Evolutionary conservation across 78 protist genomes (phyloP).

Genomic region (Chrysochromulina tobinii): DNA sequence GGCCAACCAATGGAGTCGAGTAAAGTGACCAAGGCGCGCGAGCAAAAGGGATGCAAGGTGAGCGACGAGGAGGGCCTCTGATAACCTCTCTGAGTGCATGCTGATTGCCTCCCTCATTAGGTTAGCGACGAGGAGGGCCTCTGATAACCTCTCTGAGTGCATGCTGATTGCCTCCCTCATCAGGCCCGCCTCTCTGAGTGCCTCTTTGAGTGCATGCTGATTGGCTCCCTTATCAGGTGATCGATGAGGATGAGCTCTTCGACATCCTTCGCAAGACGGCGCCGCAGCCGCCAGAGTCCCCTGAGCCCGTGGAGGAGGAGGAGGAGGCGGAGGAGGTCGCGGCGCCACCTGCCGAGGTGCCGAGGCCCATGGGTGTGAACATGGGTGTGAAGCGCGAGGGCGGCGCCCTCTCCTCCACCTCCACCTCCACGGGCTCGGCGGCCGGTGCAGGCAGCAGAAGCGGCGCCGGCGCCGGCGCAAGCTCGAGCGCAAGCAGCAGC

Average conservation of each 20-base stretch:
- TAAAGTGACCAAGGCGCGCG: conserved; percentile 25
- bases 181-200: too few relatives aligned
- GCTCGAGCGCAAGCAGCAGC: not conserved
- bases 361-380: not conserved
- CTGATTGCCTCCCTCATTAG: too few relatives aligned
- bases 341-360: not conserved
- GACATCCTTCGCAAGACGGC: conserved; percentile 27
- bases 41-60: not conserved
- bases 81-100: too few relatives aligned
- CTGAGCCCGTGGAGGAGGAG: not conserved
- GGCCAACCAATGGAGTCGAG: not conserved
- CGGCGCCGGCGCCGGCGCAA: not conserved
- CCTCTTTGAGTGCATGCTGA: too few relatives aligned
- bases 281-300: not conserved
- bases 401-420: not conserved
- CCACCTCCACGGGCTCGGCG: not conserved
- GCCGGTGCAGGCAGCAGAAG: not conserved
- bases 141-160: too few relatives aligned
- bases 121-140: too few relatives aligned
- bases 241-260: conserved; percentile 73
- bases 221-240: not conserved
- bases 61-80: too few relatives aligned
- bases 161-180: too few relatives aligned
- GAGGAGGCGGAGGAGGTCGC: not conserved
- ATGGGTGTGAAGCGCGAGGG: not conserved